Base-by-base conservation (phyloP, 257 asterid genomes). In the Handroanthus guayacan region DNA sequence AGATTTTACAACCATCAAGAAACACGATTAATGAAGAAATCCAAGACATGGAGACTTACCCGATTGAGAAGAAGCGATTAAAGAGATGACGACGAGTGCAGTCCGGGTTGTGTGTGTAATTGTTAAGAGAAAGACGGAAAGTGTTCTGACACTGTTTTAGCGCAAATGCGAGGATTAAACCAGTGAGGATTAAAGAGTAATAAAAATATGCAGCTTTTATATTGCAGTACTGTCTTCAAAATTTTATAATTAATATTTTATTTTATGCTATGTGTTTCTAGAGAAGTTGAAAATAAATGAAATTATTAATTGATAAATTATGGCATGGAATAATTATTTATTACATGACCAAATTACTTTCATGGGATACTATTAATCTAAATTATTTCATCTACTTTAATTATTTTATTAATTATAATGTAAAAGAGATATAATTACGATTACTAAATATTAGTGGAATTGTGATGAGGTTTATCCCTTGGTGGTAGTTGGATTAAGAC, bases 31-130 rank as follows among this genome's bases (percentile, higher is more conserved):
- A 17, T 13, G 47, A 31, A 31, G 14, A 68, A 67, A 66, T 61
- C 13, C 14, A 67, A 58, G 50, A 62, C 47, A 71, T 18, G 20
- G 43, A 63, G 13, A 74, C 66, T 51, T 72, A 81, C 85, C 62
- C 4, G 69, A 38, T 14, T 12, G 75, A 13, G 75, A 70, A 54
- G 50, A 47, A 36, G 48, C 10, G 45, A 10, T 5, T 14, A 8
- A 31, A 12, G 58, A 6, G 61, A 34, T 10, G 48, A 11, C n/a
- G 16, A 62, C 3, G 57, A 67, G 2, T 43, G 37, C 50, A 45
- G 82, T 13, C 56, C 7, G 78, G 39, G 72, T 31, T 10, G 62
- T 38, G 76, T n/a, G 71, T 45, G 68, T 12, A 6, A 71, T 41
- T 57, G 45, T 43, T 38, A 39, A 36, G 66, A 31, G 36, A 65